phyloP scores from a whole-genome alignment of 352 stramenopile species.

The Phytophthora meadii region DNA sequence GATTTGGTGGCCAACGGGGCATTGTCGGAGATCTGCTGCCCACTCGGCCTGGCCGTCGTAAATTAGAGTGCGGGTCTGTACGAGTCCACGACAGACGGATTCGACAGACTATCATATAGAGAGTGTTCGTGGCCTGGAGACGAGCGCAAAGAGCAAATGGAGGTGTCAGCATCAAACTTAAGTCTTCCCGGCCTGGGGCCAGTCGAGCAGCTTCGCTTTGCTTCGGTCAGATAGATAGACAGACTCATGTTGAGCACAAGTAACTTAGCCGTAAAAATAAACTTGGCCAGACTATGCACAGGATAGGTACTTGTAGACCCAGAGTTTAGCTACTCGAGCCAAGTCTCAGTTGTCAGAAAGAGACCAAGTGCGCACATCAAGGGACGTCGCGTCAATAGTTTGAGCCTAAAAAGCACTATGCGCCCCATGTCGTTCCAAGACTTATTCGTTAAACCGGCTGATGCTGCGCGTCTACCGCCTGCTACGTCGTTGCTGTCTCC shows the following conservation, averaged over 20 bases:
- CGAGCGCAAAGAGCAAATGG: slow-evolving; percentile 24
- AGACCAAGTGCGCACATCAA: slow-evolving; percentile 17
- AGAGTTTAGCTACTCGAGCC: slow-evolving; percentile 24
- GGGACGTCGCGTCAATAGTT: slow-evolving; percentile 9
- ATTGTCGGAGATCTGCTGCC: slow-evolving; percentile 28
- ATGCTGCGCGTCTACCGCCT: slow-evolving; percentile 10
- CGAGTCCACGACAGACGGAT: slow-evolving; percentile 10
- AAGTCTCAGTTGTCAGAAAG: slow-evolving; percentile 24
- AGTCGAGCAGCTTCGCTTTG: neutral
- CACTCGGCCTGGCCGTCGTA: slow-evolving; percentile 6
- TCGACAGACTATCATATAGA: slow-evolving; percentile 2
- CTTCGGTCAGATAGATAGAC: neutral
- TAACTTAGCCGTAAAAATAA: slow-evolving; percentile 10
- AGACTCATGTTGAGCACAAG: slow-evolving; percentile 2
- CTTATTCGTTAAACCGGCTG: slow-evolving; percentile 25
- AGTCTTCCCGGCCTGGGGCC: slow-evolving; percentile 10
- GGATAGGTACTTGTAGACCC: neutral
- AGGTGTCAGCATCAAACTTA: slow-evolving; percentile 11
- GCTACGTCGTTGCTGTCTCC: slow-evolving; percentile 21
- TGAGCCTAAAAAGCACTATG: slow-evolving; percentile 7
- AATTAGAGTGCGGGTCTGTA: slow-evolving; percentile 5
- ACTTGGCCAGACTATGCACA: slow-evolving; percentile 14
- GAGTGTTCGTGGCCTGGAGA: slow-evolving; percentile 17
- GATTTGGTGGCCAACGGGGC: neutral
- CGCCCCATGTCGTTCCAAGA: slow-evolving; percentile 42